Conservation (phyloP, 2,329 filamentous ascomycete genomes). For the Pyricularia sp. region DNA sequence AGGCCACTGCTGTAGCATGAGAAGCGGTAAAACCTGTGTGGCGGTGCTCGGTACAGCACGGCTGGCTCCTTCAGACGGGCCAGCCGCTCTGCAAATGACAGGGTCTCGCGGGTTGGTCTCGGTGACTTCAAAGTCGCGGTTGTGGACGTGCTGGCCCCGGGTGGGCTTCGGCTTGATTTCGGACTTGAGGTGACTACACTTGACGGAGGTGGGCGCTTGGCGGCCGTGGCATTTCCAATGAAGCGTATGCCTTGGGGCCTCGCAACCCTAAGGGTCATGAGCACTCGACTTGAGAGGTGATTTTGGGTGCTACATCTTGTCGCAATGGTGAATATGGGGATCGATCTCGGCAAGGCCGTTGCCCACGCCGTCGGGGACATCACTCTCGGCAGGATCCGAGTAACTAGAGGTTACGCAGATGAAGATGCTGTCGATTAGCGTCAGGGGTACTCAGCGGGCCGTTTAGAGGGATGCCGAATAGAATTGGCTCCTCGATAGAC, state of each 20-base stretch:
- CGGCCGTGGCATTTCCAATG: background rate
- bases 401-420: background rate
- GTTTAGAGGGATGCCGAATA: background rate
- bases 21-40: conserved; percentile 53
- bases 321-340: background rate
- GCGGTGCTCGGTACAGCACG: conserved; percentile 54
- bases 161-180: background rate
- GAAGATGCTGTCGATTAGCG: background rate
- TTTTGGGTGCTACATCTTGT: background rate
- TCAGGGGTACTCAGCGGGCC: background rate
- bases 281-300: background rate
- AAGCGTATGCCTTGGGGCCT: background rate
- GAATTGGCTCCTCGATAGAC: background rate
- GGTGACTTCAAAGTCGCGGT: conserved; percentile 14
- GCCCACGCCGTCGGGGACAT: background rate
- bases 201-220: background rate
- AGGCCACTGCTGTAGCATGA: conserved; percentile 47
- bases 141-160: background rate
- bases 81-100: conserved; percentile 42
- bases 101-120: conserved; percentile 14
- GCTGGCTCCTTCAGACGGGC: conserved; percentile 46
- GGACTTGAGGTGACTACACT: background rate
- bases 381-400: background rate
- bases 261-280: background rate
- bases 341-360: background rate